Percentiles rank a stretch among this genome's conserved stretches.
phyloP scores from a whole-genome alignment of 306 rosid genomes.

The Medicago arabica region DNA sequence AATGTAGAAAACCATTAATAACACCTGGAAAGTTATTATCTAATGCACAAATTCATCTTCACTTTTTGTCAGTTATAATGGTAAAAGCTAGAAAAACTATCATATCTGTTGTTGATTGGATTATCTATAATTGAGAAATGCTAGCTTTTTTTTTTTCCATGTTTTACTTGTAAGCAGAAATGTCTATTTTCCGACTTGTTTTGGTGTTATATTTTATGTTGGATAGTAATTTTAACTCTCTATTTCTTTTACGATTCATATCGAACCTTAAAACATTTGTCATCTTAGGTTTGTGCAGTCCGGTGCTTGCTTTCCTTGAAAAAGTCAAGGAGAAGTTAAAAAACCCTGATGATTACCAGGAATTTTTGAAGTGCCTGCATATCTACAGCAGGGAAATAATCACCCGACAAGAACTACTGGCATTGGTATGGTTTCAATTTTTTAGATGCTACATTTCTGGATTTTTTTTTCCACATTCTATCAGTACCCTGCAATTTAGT shows the following conservation, averaged over 20 bases:
- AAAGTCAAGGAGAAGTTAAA: slow-evolving; percentile 88
- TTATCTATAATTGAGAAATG: slow-evolving; percentile 21
- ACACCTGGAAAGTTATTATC: slow-evolving; percentile 7
- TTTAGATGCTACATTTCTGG: slow-evolving; percentile 15
- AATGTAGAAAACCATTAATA: background rate
- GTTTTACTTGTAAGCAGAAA: slow-evolving; percentile 23
- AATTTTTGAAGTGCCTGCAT: slow-evolving; percentile 94
- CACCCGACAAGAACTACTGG: slow-evolving; percentile 75
- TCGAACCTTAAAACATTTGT: slow-evolving; percentile 18
- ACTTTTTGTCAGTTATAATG: slow-evolving; percentile 14
- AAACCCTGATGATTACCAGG: slow-evolving; percentile 86
- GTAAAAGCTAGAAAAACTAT: background rate
- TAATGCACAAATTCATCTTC: slow-evolving; percentile 19
- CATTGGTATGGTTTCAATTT: slow-evolving; percentile 69
- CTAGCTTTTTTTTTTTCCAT: slow-evolving; percentile 4
- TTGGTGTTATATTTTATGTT: slow-evolving; percentile 24
- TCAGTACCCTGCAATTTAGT: slow-evolving; percentile 14
- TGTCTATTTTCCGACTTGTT: slow-evolving; percentile 13
- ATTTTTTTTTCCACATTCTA: background rate
- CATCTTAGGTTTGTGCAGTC: slow-evolving; percentile 75
- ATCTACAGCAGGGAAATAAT: slow-evolving; percentile 97
- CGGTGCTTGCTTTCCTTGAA: slow-evolving; percentile 81
- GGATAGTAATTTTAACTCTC: slow-evolving; percentile 19
- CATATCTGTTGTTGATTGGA: slow-evolving; percentile 21
- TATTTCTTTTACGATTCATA: slow-evolving; percentile 9